These are phyloP conservation scores for Petunia axillaris DNA, from an alignment of 257 asterid species.

Conservation along the genomic window DNA sequence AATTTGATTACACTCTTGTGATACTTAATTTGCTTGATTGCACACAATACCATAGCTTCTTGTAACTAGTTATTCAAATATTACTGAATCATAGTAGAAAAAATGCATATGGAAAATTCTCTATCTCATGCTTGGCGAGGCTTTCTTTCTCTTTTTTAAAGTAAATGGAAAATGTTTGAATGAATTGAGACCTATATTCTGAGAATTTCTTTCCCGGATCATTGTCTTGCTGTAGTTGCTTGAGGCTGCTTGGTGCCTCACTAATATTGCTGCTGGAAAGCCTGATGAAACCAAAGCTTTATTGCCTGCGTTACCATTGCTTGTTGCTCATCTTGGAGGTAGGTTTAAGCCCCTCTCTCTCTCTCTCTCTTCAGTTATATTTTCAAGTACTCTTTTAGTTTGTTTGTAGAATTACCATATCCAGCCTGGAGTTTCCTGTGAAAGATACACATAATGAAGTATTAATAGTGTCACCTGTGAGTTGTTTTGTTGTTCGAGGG, in stretches of 20 bases:
- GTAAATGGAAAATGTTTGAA: background rate
- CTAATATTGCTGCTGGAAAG: slow-evolving; percentile 95
- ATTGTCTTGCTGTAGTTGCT: slow-evolving; percentile 59
- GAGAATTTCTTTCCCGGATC: background rate
- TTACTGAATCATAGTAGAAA: background rate
- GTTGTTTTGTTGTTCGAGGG: background rate
- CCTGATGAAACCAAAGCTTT: slow-evolving; percentile 90
- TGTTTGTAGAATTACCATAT: slow-evolving; percentile 21
- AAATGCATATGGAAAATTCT: background rate
- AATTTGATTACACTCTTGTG: slow-evolving; percentile 7
- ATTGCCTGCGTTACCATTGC: slow-evolving; percentile 90
- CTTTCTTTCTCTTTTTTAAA: background rate
- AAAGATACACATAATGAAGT: background rate
- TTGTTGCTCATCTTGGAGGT: slow-evolving; percentile 98
- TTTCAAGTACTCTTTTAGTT: slow-evolving; percentile 6
- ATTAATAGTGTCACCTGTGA: background rate
- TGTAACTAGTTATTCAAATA: background rate
- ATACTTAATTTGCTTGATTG: background rate
- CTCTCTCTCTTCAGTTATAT: slow-evolving; percentile 31
- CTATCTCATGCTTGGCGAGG: background rate
- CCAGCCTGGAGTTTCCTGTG: background rate
- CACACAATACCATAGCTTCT: background rate
- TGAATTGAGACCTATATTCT: background rate
- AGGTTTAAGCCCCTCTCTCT: slow-evolving; percentile 28
- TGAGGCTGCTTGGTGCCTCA: slow-evolving; percentile 99